Evolutionary conservation across 1,284 basidiomycete species (phyloP), one percentile per base, ranked within the genome.

Genomic region (Lignosus rhinocerotis): DNA sequence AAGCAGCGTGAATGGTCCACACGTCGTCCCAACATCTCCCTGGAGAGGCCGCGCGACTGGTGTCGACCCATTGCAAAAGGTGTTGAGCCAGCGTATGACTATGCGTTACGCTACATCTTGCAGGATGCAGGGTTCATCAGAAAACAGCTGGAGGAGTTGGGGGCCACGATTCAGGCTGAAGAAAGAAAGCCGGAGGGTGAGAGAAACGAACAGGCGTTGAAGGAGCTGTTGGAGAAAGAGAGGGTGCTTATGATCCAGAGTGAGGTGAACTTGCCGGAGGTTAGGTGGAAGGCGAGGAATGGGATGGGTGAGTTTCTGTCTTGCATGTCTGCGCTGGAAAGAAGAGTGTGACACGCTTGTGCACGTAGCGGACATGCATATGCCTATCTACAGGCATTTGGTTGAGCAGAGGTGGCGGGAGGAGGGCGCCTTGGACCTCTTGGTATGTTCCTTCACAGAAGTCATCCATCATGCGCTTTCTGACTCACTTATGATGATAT

Each of bases 321-420:
- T 2, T 25, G 36, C 17, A 6, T 16, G 31, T 11, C n/a, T 10
- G 34, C 11, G 1, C 47, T 46, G 14, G 44, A 14, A 14, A 32
- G 33, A 47, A 17, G 3, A 50, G 4, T 42, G 31, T 46, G 44
- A 46, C 6, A 14, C 7, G 54, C 14, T 39, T 48, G 16, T 38
- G 33, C 48, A 32, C 56, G 14, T 62, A 90, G 88, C 78, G 65
- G 82, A 90, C 72, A 80, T 89, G 82, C 76, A 68, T 30, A 79
- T 83, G 61, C 80, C 85, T 0, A 85, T 92, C 1, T 90, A 94
- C 71, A 82, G 94, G 19, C 85, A 92, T 70, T 76, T 98, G 21
- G 77, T 90, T 3, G 93, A 98, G 74, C 84, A 92, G 65, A 79
- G 82, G 59, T 98, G 96, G 96, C 81, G 91, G 51, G 86, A 87